Base-by-base conservation (phyloP, 2,329 filamentous ascomycete species). In the Nothomitra cinnamomea region DNA sequence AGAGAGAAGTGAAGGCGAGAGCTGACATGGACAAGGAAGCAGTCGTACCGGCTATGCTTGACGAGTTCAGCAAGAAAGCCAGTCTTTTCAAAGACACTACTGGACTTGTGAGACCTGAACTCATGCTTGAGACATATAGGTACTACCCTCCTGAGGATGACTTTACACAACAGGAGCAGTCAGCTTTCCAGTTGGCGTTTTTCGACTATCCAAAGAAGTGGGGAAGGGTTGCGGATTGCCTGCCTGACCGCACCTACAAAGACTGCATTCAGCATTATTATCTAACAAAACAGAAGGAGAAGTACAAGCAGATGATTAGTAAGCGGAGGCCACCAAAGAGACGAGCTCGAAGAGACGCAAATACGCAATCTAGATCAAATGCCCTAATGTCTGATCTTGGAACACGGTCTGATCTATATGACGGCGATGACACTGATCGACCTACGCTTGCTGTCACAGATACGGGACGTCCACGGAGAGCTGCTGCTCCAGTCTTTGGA, bases 191-290 rank as follows among this genome's bases (percentile, higher is more conserved):
- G 1, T 65, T 71, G 53, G 69, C 70, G 15, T 74, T 73, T 57
- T 69, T 72, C 64, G 63, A 67, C 3, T 61, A 67, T 53, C 72
- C 72, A 2, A 74, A 74, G 64, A 71, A 70, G 63, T 74, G 71
- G 69, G 70, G 72, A 21, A 72, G 71, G 57, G 74, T 74, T 56
- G 72, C 72, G 2, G 69, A 72, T 51, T 62, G 65, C 22, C 58
- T 74, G 24, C 69, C 70, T 36, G 68, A 67, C 12, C 67, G 72
- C 21, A 65, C 66, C 38, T 74, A 70, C 61, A 66, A 70, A 57
- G 66, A 73, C 53, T 74, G 72, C 56, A 72, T 74, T 51, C 60
- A 68, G 52, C 72, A 74, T 58, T 74, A 74, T 57, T 74, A 74
- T 57, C 61, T 71, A 53, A 74, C 71, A 2, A 74, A 74, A 58